Percentiles rank a stretch among this genome's conserved stretches.
Evolutionary conservation across 169 alveolate genomes (phyloP).

Genomic region (Neospora caninum): DNA sequence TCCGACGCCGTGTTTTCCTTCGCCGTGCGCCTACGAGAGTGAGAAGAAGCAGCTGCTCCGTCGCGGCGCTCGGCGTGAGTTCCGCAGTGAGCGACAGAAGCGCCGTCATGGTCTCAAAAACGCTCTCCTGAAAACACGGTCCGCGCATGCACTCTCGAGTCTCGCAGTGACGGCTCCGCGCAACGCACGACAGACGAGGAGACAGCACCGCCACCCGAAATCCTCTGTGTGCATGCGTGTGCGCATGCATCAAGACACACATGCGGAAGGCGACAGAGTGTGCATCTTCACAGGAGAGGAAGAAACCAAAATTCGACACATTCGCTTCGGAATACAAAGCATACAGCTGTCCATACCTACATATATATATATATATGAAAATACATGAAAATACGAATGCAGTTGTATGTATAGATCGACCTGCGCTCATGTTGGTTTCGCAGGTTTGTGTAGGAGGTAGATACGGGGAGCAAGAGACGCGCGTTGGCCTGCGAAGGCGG

Average conservation of each 20-base stretch:
- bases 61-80: neutral
- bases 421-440: neutral
- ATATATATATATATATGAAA: neutral
- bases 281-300: too few species aligned
- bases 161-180: too few species aligned
- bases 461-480: too few species aligned
- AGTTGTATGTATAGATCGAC: neutral
- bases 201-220: neutral
- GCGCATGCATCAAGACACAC: neutral
- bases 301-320: too few species aligned
- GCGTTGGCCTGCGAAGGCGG: too few species aligned
- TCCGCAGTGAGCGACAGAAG: neutral
- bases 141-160: neutral
- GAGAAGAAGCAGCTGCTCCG: neutral
- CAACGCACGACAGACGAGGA: neutral
- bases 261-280: too few species aligned
- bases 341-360: neutral
- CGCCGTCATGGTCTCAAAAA: neutral
- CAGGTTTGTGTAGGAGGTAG: too few species aligned
- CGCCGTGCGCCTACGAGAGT: neutral
- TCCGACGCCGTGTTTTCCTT: too few species aligned
- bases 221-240: neutral
- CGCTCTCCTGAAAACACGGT: slow-evolving; percentile 1
- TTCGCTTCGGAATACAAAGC: too few species aligned
- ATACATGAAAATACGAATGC: neutral